phyloP scores from a whole-genome alignment of 106 monocot genomes.

The Phalaenopsis aphrodite region DNA sequence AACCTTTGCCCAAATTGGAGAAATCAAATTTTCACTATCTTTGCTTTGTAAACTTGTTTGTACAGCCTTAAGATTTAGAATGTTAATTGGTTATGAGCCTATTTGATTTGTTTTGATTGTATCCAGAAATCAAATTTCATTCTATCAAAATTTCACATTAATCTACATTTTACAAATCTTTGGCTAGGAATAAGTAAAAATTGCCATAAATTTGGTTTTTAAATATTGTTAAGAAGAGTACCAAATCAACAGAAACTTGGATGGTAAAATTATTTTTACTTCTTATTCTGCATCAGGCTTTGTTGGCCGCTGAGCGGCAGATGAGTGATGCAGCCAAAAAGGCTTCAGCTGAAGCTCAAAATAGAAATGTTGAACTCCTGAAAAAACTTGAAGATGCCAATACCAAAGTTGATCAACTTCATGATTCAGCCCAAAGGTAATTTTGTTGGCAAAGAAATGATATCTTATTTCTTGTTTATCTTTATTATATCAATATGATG shows the following conservation, averaged over 20 bases:
- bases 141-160: not conserved
- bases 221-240: not conserved
- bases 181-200: not conserved
- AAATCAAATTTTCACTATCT: no score
- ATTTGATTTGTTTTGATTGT: not conserved
- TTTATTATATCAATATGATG: not conserved
- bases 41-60: no score
- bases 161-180: not conserved
- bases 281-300: conserved; percentile 35
- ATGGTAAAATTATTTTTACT: not conserved
- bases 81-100: not conserved
- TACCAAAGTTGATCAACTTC: conserved; percentile 69
- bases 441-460: not conserved
- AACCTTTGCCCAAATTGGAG: no score
- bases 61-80: not conserved
- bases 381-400: conserved; percentile 72
- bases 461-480: conserved; percentile 1
- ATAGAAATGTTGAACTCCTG: conserved; percentile 49
- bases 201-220: not conserved
- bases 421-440: conserved; percentile 80
- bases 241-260: not conserved
- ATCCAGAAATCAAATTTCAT: not conserved
- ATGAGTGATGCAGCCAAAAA: conserved; percentile 40
- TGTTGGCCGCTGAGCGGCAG: conserved; percentile 49
- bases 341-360: conserved; percentile 44